Evolutionary conservation across 306 rosid species (phyloP).

Genomic region (Clitoria ternatea): DNA sequence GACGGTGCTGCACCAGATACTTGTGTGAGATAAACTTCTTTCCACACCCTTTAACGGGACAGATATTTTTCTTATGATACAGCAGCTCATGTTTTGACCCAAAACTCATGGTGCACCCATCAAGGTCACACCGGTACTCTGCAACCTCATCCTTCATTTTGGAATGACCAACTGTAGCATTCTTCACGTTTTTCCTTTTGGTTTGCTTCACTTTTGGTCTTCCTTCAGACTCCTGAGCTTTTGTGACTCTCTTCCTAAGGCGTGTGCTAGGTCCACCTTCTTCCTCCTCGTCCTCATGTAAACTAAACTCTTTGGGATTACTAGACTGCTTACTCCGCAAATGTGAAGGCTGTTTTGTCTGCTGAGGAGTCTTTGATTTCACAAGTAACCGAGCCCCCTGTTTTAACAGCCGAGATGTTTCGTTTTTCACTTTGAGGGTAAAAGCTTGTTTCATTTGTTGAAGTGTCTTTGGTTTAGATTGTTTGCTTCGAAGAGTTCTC

Average conservation of each 20-base stretch:
- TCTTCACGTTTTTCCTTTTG: conserved; percentile 63
- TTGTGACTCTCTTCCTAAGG: conserved; percentile 71
- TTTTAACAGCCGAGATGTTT: conserved; percentile 39
- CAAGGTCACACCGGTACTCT: conserved; percentile 76
- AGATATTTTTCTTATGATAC: conserved; percentile 74
- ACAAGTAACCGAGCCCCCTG: conserved; percentile 32
- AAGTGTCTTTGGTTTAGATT: conserved; percentile 39
- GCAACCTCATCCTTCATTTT: conserved; percentile 51
- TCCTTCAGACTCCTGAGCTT: conserved; percentile 40
- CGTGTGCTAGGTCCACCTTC: conserved; percentile 93
- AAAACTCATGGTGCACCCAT: conserved; percentile 92
- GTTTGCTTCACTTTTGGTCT: conserved; percentile 52
- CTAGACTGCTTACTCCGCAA: conserved; percentile 37
- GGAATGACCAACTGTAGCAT: conserved; percentile 38
- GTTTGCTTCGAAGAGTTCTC: conserved; percentile 62
- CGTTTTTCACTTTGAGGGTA: conserved; percentile 36
- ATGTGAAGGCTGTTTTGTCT: conserved; percentile 43
- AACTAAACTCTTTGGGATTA: conserved; percentile 30
- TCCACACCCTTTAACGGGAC: conserved; percentile 99
- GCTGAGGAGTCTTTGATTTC: conserved; percentile 45
- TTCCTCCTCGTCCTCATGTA: conserved; percentile 52
- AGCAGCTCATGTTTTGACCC: conserved; percentile 64
- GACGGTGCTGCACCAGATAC: conserved; percentile 95
- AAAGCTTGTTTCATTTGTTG: conserved; percentile 48
- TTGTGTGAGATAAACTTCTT: conserved; percentile 97